phyloP scores from a whole-genome alignment of 2,329 filamentous ascomycete genomes.

The Hypoxylon sp. region DNA sequence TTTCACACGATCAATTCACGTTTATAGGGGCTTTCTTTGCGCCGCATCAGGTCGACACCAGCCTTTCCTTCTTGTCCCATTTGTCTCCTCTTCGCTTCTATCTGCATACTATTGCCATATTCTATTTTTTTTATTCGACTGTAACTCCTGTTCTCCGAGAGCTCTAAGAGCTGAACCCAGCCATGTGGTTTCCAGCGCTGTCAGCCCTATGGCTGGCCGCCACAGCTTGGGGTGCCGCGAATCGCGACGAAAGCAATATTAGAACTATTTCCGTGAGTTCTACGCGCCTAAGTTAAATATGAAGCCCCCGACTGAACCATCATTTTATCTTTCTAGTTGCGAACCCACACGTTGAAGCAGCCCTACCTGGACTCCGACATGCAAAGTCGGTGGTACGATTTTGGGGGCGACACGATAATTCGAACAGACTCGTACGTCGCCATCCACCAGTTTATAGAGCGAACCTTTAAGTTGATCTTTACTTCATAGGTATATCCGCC shows the following conservation, averaged over 20 bases:
- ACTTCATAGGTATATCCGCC: constrained; percentile 82
- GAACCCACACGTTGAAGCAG: constrained; percentile 89
- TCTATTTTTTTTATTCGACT: constrained; percentile 26
- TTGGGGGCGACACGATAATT: constrained; percentile 94
- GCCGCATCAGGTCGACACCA: constrained; percentile 41
- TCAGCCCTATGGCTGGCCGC: constrained; percentile 56
- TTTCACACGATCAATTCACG: constrained; percentile 38
- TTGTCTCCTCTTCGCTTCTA: constrained; percentile 42
- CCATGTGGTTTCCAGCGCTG: constrained; percentile 54
- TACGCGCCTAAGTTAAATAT: constrained; percentile 25
- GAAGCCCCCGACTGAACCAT: constrained; percentile 32
- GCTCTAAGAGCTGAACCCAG: constrained; percentile 34
- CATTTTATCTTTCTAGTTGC: constrained; percentile 69
- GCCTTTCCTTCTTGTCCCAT: constrained; percentile 35
- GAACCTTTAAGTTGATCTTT: constrained; percentile 47
- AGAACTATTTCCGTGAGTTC: constrained; percentile 75
- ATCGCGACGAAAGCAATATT: constrained; percentile 66
- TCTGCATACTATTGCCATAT: constrained; percentile 32
- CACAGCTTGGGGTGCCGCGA: constrained; percentile 58
- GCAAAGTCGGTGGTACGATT: constrained; percentile 99
- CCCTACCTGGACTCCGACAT: constrained; percentile 98
- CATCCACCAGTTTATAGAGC: constrained; percentile 7
- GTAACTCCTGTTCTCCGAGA: constrained; percentile 20
- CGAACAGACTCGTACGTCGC: constrained; percentile 74
- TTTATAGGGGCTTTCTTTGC: constrained; percentile 29